Percentiles rank a stretch among this genome's conserved stretches.
Conservation (phyloP, 1,284 basidiomycete species). For the Trametes polyzona region DNA sequence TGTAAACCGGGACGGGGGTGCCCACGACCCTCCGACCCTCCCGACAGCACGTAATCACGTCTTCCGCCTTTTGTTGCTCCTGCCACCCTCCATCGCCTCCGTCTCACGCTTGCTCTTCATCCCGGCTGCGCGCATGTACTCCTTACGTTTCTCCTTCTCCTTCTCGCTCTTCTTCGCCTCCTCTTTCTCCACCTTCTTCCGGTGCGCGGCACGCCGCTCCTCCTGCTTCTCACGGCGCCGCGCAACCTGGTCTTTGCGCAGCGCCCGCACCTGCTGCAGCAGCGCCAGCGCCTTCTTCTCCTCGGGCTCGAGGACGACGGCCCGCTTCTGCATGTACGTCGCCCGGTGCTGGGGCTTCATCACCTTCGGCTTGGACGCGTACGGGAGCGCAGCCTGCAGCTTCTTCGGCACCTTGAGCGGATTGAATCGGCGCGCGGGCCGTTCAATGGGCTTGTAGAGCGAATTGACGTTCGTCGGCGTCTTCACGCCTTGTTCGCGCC, state of each 20-base stretch:
- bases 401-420: slow-evolving; percentile 88
- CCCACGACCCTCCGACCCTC: no score
- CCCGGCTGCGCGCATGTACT: slow-evolving; percentile 75
- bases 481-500: slow-evolving; percentile 82
- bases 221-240: slow-evolving; percentile 84
- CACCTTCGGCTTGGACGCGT: slow-evolving; percentile 89
- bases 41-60: slow-evolving; percentile 2
- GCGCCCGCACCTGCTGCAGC: slow-evolving; percentile 92
- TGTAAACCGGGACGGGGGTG: not conserved
- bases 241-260: slow-evolving; percentile 86
- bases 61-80: slow-evolving; percentile 50
- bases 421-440: slow-evolving; percentile 88
- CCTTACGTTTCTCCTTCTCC: slow-evolving; percentile 80
- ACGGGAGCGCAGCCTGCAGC: slow-evolving; percentile 89
- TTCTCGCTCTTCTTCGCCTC: slow-evolving; percentile 72
- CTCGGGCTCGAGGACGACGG: slow-evolving; percentile 93
- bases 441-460: slow-evolving; percentile 84
- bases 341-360: slow-evolving; percentile 74
- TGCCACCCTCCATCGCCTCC: slow-evolving; percentile 57
- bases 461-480: slow-evolving; percentile 88
- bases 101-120: slow-evolving; percentile 71
- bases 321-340: slow-evolving; percentile 91
- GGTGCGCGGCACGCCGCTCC: slow-evolving; percentile 64
- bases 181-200: slow-evolving; percentile 74
- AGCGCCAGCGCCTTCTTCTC: slow-evolving; percentile 93